Percentiles rank a stretch among this genome's conserved stretches.
Evolutionary conservation across 192 early-diverging fungal genomes (phyloP).

Genomic region (Endogone sp.): DNA sequence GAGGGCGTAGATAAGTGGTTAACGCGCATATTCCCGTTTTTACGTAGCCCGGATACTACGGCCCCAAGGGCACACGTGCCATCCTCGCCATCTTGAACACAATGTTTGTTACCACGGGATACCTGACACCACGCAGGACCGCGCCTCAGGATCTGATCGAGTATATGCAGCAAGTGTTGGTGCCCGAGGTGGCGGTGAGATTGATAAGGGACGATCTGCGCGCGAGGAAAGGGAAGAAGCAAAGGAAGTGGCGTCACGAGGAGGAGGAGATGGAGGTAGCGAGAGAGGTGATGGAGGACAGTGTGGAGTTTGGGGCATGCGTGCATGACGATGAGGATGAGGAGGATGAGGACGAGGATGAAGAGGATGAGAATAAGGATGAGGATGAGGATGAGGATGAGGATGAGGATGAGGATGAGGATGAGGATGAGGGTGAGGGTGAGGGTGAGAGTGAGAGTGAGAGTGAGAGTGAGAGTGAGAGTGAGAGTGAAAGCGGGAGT

Average conservation of each 20-base stretch:
- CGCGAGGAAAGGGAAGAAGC: not conserved
- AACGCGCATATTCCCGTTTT: not conserved
- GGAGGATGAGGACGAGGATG: not conserved
- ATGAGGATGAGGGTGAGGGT: no score
- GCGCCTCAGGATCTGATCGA: slow-evolving; percentile 44
- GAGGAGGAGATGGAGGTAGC: slow-evolving; percentile 23
- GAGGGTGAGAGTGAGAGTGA: no score
- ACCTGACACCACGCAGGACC: slow-evolving; percentile 22
- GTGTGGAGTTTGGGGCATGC: slow-evolving; percentile 37
- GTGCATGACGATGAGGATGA: slow-evolving; percentile 25
- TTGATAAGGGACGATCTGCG: slow-evolving; percentile 40
- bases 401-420: no score
- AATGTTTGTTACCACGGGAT: slow-evolving; percentile 29
- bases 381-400: no score
- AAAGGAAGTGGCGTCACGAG: not conserved
- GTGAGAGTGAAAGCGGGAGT: no score
- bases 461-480: no score
- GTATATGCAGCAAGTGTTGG: slow-evolving; percentile 47
- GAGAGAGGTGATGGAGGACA: slow-evolving; percentile 31
- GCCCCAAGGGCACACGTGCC: slow-evolving; percentile 36
- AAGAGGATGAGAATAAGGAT: not conserved
- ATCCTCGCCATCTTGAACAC: slow-evolving; percentile 26
- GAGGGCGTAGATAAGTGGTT: not conserved
- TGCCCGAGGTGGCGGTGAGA: slow-evolving; percentile 43
- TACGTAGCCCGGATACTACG: slow-evolving; percentile 51